Evolutionary conservation across 352 stramenopile genomes (phyloP).

Genomic region (Chrysophaeum taylorii): DNA sequence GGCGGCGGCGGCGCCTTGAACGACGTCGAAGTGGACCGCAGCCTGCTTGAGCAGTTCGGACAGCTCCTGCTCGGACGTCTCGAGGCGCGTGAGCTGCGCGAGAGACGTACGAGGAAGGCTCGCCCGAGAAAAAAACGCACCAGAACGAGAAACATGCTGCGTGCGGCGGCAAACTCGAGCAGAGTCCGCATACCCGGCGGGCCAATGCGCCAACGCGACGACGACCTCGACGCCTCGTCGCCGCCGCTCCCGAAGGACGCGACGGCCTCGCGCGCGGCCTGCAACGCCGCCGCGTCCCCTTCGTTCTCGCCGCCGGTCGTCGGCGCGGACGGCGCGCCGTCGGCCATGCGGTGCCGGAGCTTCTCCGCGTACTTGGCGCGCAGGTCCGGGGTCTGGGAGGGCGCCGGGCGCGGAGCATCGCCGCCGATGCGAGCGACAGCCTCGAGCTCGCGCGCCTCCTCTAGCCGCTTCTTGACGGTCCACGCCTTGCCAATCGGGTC

Average conservation of each 20-base stretch:
- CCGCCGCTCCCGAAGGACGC: too few species aligned
- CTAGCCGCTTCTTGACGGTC: neutral
- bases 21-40: slow-evolving; percentile 1
- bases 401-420: neutral
- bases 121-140: too few species aligned
- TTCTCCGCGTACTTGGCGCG: neutral
- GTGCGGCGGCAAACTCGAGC: neutral
- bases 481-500: neutral
- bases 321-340: neutral
- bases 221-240: neutral
- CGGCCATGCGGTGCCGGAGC: neutral
- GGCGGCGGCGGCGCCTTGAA: neutral
- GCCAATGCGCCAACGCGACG: neutral
- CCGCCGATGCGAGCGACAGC: neutral
- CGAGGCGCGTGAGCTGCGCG: neutral
- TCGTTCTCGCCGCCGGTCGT: neutral
- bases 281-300: neutral
- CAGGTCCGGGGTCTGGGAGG: neutral
- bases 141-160: neutral
- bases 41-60: neutral
- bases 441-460: neutral
- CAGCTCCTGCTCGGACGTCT: neutral
- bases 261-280: neutral
- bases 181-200: neutral
- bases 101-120: too few species aligned